A percentile compares a stretch with the other conserved stretches of the same genome.
Conservation (phyloP, 2,329 filamentous ascomycete species). For the Plenodomus biglobosus region DNA sequence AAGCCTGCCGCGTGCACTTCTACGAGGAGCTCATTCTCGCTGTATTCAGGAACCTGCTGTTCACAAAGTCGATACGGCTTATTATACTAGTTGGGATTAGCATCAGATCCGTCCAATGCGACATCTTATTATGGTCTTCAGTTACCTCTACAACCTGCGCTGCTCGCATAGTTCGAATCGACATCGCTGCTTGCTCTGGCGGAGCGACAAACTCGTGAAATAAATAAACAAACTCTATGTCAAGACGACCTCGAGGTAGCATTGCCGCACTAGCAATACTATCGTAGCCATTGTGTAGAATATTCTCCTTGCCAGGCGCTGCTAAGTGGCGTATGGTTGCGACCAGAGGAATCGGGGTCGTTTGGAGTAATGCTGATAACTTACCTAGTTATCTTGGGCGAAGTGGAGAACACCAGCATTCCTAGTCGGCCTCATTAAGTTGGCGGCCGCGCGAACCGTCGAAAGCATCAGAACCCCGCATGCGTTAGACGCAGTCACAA, state of each 20-base stretch:
- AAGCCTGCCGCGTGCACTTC: constrained; percentile 30
- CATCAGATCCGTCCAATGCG: neutral
- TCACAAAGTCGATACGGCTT: constrained; percentile 21
- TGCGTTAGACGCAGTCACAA: neutral
- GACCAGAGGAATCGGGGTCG: constrained; percentile 1
- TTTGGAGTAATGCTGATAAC: too few relatives aligned
- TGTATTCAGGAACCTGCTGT: constrained; percentile 17
- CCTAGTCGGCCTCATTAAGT: neutral
- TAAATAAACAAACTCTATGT: neutral
- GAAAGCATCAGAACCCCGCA: neutral
- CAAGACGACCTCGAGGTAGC: neutral
- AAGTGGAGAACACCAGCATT: neutral
- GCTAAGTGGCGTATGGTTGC: neutral
- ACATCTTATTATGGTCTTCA: constrained; percentile 8
- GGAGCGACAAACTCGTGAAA: too few relatives aligned
- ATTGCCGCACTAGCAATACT: neutral
- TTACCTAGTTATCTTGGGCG: too few relatives aligned
- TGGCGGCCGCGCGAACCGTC: neutral
- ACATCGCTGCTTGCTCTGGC: too few relatives aligned
- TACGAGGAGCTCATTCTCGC: constrained; percentile 24
- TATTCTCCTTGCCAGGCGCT: neutral
- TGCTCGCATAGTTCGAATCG: constrained; percentile 15
- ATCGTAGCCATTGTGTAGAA: neutral
- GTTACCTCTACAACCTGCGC: constrained; percentile 21
- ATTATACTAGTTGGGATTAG: constrained; percentile 10